Evolutionary conservation across 1,284 basidiomycete genomes (phyloP), one percentile per base, ranked within the genome.

Genomic region (Naganishia sp.): DNA sequence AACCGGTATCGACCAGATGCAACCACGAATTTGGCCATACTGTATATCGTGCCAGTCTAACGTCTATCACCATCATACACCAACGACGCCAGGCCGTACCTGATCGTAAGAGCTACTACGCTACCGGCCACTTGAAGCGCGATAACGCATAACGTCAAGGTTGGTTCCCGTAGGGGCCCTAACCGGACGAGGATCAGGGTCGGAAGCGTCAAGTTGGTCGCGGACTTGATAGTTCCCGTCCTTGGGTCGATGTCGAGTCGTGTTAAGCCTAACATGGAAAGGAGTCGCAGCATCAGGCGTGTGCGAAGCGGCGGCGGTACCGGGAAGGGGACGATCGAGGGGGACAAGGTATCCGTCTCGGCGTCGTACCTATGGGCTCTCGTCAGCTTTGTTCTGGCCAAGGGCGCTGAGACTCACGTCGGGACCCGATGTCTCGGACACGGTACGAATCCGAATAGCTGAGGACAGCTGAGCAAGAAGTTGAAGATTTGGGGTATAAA

Each of bases 401-500:
- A 10, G 23, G 7, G 25, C 11, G 18, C 15, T 42, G 6, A 47
- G 31, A 78, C 83, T 69, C 75, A 92, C 90, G 86, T 85, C 61
- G 96, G 96, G 17, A 99, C 84, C 35, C 96, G 85, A 80, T 99
- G 96, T 50, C 96, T 83, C 2, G 96, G 96, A 74, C 94, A 97
- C 0, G 90, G 89, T 7, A 99, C 90, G 10, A 99, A 78, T 1
- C 91, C 90, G 74, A 98, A 98, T 1, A 99, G 81, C 76, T 99
- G 96, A 3, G 96, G 96, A 71, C 89, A 92, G 25, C 93, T 96
- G 45, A 98, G 83, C 49, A 97, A 60, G 74, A 99, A 99, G 79
- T 99, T 99, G 86, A 98, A 92, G 69, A 97, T 90, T 76, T 99
- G 96, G 5, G 96, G 96, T 41, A 97, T 83, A 83, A 99, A 99